Conservation (phyloP, 2,329 filamentous ascomycete species). For the Periconia macrospinosa region DNA sequence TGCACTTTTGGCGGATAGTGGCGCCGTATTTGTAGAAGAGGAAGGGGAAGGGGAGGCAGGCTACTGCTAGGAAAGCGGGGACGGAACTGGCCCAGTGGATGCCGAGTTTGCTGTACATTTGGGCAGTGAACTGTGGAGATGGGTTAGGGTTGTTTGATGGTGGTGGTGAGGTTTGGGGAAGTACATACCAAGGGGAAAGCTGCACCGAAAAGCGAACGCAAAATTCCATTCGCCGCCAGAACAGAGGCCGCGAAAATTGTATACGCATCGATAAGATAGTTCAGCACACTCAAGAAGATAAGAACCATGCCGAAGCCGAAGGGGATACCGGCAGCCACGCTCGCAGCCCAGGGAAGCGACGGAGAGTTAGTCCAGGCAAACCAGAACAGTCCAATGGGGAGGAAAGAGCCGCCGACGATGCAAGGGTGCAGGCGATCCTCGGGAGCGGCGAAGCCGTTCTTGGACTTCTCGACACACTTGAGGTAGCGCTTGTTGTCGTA, state of each 20-base stretch:
- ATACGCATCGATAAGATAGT: conserved; percentile 53
- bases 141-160: no score
- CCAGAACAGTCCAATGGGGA: conserved; percentile 57
- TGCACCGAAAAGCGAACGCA: conserved; percentile 76
- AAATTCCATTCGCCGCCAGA: conserved; percentile 75
- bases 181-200: conserved; percentile 71
- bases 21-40: conserved; percentile 74
- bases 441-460: conserved; percentile 62
- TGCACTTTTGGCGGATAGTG: conserved; percentile 66
- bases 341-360: conserved; percentile 59
- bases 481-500: conserved; percentile 41
- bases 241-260: conserved; percentile 77
- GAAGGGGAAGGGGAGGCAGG: conserved; percentile 74
- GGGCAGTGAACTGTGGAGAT: conserved; percentile 40
- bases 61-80: conserved; percentile 72
- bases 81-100: conserved; percentile 76
- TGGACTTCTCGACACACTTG: conserved; percentile 46
- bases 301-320: conserved; percentile 65
- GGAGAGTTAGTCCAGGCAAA: conserved; percentile 52
- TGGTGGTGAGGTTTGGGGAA: no score
- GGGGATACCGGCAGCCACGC: conserved; percentile 54
- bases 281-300: conserved; percentile 61
- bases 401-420: conserved; percentile 62
- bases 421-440: conserved; percentile 67
- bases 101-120: conserved; percentile 58